A percentile compares a stretch with the other conserved stretches of the same genome.
Conservation (phyloP, 2,329 filamentous ascomycete species). For the Hypoxylon sp. region DNA sequence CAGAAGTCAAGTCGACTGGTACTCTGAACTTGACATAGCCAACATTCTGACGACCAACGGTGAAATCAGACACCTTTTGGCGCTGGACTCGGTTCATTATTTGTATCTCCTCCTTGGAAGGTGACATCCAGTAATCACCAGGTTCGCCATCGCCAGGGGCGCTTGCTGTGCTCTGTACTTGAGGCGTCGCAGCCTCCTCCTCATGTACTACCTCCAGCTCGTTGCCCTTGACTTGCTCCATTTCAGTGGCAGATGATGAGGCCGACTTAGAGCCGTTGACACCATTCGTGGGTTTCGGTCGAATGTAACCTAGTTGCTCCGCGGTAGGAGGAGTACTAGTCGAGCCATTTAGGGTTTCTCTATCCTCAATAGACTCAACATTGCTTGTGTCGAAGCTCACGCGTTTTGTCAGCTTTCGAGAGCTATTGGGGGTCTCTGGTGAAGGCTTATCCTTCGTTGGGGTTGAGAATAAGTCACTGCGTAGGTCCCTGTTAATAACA, state of each 20-base stretch:
- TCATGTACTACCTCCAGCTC: constrained; percentile 85
- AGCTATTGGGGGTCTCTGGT: constrained; percentile 56
- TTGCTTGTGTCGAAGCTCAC: constrained; percentile 89
- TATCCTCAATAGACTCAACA: constrained; percentile 59
- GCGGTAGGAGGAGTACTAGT: constrained; percentile 64
- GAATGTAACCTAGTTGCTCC: constrained; percentile 70
- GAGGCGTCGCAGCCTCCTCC: constrained; percentile 62
- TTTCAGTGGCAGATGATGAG: constrained; percentile 64
- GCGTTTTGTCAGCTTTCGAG: constrained; percentile 77
- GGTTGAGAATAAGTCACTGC: constrained; percentile 76
- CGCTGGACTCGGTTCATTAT: constrained; percentile 84
- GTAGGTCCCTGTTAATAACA: constrained; percentile 88
- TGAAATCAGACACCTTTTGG: constrained; percentile 78
- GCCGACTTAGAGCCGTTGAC: constrained; percentile 59
- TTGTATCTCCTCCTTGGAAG: constrained; percentile 78
- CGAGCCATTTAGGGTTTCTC: constrained; percentile 57
- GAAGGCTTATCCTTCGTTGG: constrained; percentile 65
- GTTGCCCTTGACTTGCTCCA: constrained; percentile 78
- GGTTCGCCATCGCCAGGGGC: constrained; percentile 61
- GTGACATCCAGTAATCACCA: constrained; percentile 89
- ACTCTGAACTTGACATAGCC: constrained; percentile 85
- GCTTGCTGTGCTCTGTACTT: constrained; percentile 43
- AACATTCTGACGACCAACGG: constrained; percentile 83
- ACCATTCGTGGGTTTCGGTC: constrained; percentile 60
- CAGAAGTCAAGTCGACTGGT: constrained; percentile 82